Conservation (phyloP, 495 filamentous ascomycete species). For the Penicillium goetzii region DNA sequence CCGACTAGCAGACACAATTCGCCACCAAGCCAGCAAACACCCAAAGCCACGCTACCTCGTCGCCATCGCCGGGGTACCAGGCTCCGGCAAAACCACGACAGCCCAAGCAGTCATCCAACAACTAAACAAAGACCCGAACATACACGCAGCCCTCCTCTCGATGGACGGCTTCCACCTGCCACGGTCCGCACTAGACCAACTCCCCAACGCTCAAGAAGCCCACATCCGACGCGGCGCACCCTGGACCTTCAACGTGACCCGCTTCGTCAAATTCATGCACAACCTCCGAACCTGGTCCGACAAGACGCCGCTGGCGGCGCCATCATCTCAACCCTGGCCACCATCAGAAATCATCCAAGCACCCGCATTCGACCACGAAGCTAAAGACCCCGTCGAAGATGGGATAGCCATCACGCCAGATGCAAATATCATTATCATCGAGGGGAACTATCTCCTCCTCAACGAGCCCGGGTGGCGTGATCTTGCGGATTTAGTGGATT, state of each 20-base stretch:
- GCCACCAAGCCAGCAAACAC: constrained; percentile 26
- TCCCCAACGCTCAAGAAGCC: constrained; percentile 43
- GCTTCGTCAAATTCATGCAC: constrained; percentile 35
- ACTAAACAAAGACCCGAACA: constrained; percentile 30
- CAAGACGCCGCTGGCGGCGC: constrained; percentile 19
- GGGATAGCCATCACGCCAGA: constrained; percentile 38
- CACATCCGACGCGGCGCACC: constrained; percentile 45
- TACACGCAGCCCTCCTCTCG: constrained; percentile 35
- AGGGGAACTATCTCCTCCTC: constrained; percentile 45
- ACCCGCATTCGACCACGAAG: constrained; percentile 45
- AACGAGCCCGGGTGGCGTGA: constrained; percentile 39
- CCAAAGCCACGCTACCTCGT: constrained; percentile 36
- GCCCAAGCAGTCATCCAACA: constrained; percentile 38
- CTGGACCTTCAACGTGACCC: constrained; percentile 46
- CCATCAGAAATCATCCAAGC: constrained; percentile 27
- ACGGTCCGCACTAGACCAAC: constrained; percentile 36
- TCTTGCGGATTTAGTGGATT: constrained; percentile 32
- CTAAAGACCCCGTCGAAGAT: constrained; percentile 45
- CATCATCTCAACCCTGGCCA: constrained; percentile 14
- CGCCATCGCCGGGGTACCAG: constrained; percentile 51
- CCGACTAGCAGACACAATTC: constrained; percentile 29
- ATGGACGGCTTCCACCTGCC: constrained; percentile 53
- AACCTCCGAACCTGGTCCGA: constrained; percentile 32
- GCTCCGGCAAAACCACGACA: constrained; percentile 54
- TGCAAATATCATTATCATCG: constrained; percentile 40